Percentiles rank a stretch among this genome's conserved stretches.
phyloP scores from a whole-genome alignment of 176 grass and related monocot genomes.

The Canna indica region DNA sequence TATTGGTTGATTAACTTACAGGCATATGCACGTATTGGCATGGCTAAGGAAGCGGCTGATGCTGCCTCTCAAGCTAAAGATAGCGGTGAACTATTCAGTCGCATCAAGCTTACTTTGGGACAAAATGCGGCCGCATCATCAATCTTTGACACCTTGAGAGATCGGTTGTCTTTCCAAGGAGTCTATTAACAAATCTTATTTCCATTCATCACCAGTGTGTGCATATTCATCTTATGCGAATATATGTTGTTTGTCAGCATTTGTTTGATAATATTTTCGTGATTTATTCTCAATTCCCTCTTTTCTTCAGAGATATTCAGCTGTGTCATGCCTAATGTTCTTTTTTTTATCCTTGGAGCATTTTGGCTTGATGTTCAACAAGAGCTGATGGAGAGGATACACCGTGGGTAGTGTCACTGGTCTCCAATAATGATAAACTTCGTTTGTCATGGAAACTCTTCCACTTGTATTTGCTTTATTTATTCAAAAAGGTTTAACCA shows the following conservation, averaged over 20 bases:
- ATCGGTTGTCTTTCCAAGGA: conserved; percentile 81
- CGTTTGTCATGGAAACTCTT: too few species aligned
- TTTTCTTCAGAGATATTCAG: background rate
- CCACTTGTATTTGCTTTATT: too few species aligned
- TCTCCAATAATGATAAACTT: too few species aligned
- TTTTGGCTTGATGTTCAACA: background rate
- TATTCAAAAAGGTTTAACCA: too few species aligned
- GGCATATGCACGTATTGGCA: conserved; percentile 76
- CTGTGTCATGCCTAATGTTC: background rate
- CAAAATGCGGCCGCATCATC: conserved; percentile 59
- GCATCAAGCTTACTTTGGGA: conserved; percentile 56
- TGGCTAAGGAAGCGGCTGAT: conserved; percentile 71
- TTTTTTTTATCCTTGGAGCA: background rate
- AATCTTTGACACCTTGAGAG: conserved; percentile 80
- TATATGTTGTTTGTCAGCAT: background rate
- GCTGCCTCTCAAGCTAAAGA: conserved; percentile 86
- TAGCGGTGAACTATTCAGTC: conserved; percentile 68
- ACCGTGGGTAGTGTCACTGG: too few species aligned
- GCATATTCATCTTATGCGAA: background rate
- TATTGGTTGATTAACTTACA: conserved; percentile 19
- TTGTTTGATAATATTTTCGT: background rate
- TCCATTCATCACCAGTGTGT: background rate
- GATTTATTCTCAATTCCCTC: background rate
- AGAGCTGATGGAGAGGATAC: too few species aligned
- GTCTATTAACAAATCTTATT: conserved; percentile 27